Percentiles rank a stretch among this genome's conserved stretches.
Conservation (phyloP, 78 protist genomes). For the Protostelium mycophagum region DNA sequence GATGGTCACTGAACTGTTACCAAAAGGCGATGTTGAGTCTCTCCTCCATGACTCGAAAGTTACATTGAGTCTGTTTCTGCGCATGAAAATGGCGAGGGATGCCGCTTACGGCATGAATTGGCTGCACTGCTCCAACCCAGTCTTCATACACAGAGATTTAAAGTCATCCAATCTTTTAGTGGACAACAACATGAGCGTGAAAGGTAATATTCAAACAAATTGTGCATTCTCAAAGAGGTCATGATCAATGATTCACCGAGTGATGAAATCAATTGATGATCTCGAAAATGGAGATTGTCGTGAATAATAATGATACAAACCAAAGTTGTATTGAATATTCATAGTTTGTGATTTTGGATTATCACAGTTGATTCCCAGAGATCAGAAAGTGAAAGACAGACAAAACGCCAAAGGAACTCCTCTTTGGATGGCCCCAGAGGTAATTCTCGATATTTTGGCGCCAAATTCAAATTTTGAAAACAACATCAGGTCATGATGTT, state of each 20-base stretch:
- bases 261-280: background rate
- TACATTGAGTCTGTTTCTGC: conserved; percentile 35
- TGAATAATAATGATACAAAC: background rate
- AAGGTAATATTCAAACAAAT: background rate
- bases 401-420: conserved; percentile 72
- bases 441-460: conserved; percentile 52
- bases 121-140: conserved; percentile 67
- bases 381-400: conserved; percentile 58
- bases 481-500: conserved; percentile 72
- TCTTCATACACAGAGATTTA: conserved; percentile 66
- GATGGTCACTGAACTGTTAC: conserved; percentile 58
- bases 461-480: no score
- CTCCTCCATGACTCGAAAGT: conserved; percentile 44
- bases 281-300: background rate
- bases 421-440: conserved; percentile 75
- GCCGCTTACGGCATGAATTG: conserved; percentile 73
- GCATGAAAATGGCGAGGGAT: conserved; percentile 68
- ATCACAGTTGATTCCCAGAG: conserved; percentile 65
- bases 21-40: conserved; percentile 54
- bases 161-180: conserved; percentile 6
- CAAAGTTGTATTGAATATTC: conserved; percentile 16
- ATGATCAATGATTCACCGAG: background rate
- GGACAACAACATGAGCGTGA: background rate
- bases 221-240: background rate
- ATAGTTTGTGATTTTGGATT: conserved; percentile 75